Evolutionary conservation across 345 rosid genomes (phyloP), one percentile per base, ranked within the genome.

Genomic region (Populus davidiana): DNA sequence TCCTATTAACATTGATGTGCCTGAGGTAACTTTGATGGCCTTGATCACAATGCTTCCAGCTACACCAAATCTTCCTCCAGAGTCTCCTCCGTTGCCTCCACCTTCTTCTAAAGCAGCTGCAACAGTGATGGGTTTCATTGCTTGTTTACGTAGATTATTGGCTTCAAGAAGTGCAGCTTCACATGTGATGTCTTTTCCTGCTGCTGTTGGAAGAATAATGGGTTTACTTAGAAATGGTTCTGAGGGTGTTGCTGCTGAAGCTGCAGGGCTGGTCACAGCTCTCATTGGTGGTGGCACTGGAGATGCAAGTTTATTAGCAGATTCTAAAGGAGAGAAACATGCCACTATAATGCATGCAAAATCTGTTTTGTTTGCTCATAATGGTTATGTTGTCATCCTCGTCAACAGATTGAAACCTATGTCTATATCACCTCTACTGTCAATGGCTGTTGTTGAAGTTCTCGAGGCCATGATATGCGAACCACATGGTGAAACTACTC

Each of bases 31-130:
- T 69, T 83, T 96, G 79, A 96, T 96, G 99, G 99, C 98, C 77
- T 86, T 96, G 90, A 93, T 96, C 81, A 93, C 98, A 75, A 91
- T 96, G 98, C 97, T 96, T 77, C 99, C 99, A 62, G 86, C 98
- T 69, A 85, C 94, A 80, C 97, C 96, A 77, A 91, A 88, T 86
- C 90, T 92, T 75, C 97, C 98, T 79, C 93, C 95, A n/a, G 98
- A 96, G 73, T 87, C 95, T 74, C 95, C 91, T 79, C 99, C 99
- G 38, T 86, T 92, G 89, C 99, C 98, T n/a, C 86, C 99, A 20
- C 99, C 99, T 81, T 96, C 99, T 9, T 97, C 99, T 44, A 96
- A 96, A 87, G 99, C 98, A 77, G 99, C 99, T 78, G 98, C 98
- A 73, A 96, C 99, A 43, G 93, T 96, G 73, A 92, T 93, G 88